Percentiles rank a stretch among this genome's conserved stretches.
phyloP scores from a whole-genome alignment of 768 basidiomycete species.

The Tylopilus balloui region DNA sequence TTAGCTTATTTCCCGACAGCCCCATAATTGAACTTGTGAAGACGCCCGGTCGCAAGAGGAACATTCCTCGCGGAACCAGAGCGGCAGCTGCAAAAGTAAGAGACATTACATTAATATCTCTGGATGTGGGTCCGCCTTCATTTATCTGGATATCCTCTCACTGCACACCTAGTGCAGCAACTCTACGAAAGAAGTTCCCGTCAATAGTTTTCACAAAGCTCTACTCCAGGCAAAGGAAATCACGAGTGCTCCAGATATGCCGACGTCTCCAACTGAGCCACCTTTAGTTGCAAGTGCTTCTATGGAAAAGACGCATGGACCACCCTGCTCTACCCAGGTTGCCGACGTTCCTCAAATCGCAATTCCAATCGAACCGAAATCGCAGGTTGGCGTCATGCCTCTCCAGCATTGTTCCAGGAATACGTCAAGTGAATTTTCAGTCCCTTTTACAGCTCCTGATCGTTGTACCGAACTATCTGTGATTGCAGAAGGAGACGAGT shows the following conservation, averaged over 20 bases:
- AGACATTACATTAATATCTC: conserved; percentile 35
- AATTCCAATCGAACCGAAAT: conserved; percentile 4
- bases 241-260: neutral
- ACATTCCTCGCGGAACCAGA: conserved; percentile 47
- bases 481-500: conserved; percentile 70
- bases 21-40: conserved; percentile 77
- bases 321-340: conserved; percentile 2
- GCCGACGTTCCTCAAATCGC: conserved; percentile 4
- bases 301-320: neutral
- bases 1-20: conserved; percentile 33
- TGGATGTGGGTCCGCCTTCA: conserved; percentile 39
- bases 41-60: conserved; percentile 74
- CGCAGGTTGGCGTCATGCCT: neutral
- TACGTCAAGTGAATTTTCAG: neutral
- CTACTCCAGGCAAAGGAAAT: conserved; percentile 35
- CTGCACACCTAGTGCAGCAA: conserved; percentile 31
- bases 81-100: conserved; percentile 43
- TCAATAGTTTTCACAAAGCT: conserved; percentile 46
- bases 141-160: conserved; percentile 9
- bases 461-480: conserved; percentile 52
- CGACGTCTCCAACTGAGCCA: neutral
- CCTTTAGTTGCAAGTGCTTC: neutral
- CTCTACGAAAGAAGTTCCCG: conserved; percentile 35
- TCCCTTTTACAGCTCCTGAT: conserved; percentile 22
- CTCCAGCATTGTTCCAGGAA: conserved; percentile 1